A percentile compares a stretch with the other conserved stretches of the same genome.
These are phyloP conservation scores for Arabis alpina DNA, from an alignment of 345 rosid species.

Conservation along the genomic window DNA sequence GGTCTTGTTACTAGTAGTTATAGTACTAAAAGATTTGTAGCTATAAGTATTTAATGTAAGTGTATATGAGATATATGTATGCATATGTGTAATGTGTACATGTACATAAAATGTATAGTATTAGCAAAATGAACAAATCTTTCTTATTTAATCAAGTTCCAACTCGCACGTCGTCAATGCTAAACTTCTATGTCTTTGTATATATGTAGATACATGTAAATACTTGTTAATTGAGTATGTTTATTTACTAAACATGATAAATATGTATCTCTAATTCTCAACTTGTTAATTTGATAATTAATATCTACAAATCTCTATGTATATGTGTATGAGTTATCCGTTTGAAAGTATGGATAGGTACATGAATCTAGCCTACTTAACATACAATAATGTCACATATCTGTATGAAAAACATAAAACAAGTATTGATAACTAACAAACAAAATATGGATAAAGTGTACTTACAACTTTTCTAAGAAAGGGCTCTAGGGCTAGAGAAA, in stretches of 20 bases:
- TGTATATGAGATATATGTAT: background rate
- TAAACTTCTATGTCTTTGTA: slow-evolving; percentile 1
- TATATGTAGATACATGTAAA: background rate
- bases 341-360: background rate
- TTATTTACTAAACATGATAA: slow-evolving; percentile 12
- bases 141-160: slow-evolving; percentile 27
- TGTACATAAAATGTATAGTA: slow-evolving; percentile 19
- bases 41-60: background rate
- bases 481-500: slow-evolving; percentile 74
- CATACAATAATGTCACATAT: slow-evolving; percentile 9
- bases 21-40: slow-evolving; percentile 1
- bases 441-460: background rate
- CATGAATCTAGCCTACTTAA: slow-evolving; percentile 19
- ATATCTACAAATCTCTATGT: background rate
- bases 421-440: background rate
- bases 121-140: slow-evolving; percentile 28
- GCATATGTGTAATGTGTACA: slow-evolving; percentile 7
- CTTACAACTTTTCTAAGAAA: slow-evolving; percentile 82
- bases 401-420: background rate
- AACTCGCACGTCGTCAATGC: slow-evolving; percentile 30
- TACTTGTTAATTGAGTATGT: slow-evolving; percentile 10
- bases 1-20: slow-evolving; percentile 18
- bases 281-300: background rate
- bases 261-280: background rate
- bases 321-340: background rate